Conservation (phyloP, 2,329 filamentous ascomycete genomes). For the Trichophyton benhamiae region DNA sequence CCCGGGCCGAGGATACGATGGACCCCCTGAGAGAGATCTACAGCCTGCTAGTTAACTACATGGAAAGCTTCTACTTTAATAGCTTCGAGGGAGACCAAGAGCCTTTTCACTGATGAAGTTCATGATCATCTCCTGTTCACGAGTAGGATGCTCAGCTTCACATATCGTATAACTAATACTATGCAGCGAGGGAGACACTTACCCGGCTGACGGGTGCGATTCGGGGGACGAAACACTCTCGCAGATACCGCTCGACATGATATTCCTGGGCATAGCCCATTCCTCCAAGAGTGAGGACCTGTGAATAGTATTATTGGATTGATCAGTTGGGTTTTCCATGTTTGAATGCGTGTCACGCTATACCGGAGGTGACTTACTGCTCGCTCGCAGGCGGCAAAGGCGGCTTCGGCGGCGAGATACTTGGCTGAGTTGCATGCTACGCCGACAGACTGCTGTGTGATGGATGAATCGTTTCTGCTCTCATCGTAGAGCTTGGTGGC, state of each 20-base stretch:
- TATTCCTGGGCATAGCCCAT: slow-evolving; percentile 55
- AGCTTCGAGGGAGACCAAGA: slow-evolving; percentile 32
- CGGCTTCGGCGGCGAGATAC: slow-evolving; percentile 49
- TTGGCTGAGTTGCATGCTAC: slow-evolving; percentile 48
- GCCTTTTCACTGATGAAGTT: slow-evolving; percentile 37
- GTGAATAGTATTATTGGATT: background rate
- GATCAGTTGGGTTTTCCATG: background rate
- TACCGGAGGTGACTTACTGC: slow-evolving; percentile 41
- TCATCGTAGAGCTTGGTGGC: slow-evolving; percentile 47
- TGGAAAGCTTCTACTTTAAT: slow-evolving; percentile 17
- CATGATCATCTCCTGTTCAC: slow-evolving; percentile 35
- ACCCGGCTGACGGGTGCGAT: slow-evolving; percentile 45
- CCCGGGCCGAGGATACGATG: too few species aligned
- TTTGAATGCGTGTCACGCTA: background rate
- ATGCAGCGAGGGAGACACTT: slow-evolving; percentile 1
- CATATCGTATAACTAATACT: too few species aligned
- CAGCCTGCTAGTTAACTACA: too few species aligned
- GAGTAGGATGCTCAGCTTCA: background rate
- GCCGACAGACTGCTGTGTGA: slow-evolving; percentile 47
- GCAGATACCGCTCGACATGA: slow-evolving; percentile 48
- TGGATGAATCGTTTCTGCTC: slow-evolving; percentile 39
- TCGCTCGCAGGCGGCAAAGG: slow-evolving; percentile 48
- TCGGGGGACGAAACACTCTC: slow-evolving; percentile 47
- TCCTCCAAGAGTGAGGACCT: slow-evolving; percentile 42
- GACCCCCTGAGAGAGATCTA: too few species aligned